Percentiles rank a stretch among this genome's conserved stretches.
phyloP scores from a whole-genome alignment of 306 rosid species.

The Ormosia emarginata region DNA sequence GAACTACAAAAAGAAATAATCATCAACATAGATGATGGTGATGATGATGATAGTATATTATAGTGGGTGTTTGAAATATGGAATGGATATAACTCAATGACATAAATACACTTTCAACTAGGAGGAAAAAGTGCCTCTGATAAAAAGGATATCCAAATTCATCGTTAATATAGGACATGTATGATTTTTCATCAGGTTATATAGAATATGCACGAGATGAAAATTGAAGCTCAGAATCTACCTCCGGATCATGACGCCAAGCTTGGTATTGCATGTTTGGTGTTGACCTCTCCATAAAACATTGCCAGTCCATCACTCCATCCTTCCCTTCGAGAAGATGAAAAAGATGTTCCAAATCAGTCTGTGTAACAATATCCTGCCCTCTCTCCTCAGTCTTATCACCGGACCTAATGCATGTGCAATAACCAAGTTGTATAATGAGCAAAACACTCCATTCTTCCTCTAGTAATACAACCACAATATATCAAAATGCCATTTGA shows the following conservation, averaged over 20 bases:
- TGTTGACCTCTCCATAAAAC: slow-evolving; percentile 80
- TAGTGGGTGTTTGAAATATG: slow-evolving; percentile 1
- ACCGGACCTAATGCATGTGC: slow-evolving; percentile 33
- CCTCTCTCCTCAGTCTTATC: slow-evolving; percentile 43
- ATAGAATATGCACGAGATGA: background rate
- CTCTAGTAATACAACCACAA: background rate
- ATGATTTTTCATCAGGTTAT: slow-evolving; percentile 7
- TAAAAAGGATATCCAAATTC: slow-evolving; percentile 14
- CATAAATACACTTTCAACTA: slow-evolving; percentile 8
- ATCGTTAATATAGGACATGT: background rate
- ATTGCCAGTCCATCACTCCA: slow-evolving; percentile 86
- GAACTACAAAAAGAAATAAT: slow-evolving; percentile 18
- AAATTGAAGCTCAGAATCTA: slow-evolving; percentile 32
- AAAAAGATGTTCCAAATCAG: slow-evolving; percentile 77
- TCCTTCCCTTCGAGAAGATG: slow-evolving; percentile 71
- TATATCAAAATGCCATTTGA: background rate
- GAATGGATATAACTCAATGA: background rate
- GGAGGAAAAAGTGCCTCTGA: background rate
- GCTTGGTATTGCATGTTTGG: slow-evolving; percentile 79
- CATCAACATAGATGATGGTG: background rate
- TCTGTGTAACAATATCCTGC: slow-evolving; percentile 57
- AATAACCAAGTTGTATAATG: slow-evolving; percentile 23
- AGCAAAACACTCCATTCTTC: slow-evolving; percentile 12
- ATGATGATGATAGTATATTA: background rate
- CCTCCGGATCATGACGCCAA: slow-evolving; percentile 98